Base-by-base conservation (phyloP, 2,329 filamentous ascomycete genomes). In the Cyphellophora attinorum region DNA sequence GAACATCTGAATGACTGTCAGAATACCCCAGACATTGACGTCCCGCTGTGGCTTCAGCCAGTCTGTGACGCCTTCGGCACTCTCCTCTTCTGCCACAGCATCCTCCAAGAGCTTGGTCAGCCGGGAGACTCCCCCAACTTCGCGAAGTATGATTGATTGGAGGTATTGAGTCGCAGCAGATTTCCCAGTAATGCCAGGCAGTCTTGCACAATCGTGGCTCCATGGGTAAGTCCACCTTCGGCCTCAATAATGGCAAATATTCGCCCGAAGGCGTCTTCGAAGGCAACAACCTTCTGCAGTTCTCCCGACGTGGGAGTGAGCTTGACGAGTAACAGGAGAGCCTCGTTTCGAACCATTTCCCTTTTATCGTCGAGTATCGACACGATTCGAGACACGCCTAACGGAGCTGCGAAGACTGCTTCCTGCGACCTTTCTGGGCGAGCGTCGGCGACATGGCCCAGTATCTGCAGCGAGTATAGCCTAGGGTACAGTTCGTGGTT, bases 271-370 rank as follows among this genome's bases (percentile, higher is more conserved):
- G 88, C 85, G 66, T 85, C 89, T 51, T 95, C 86, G 47, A 95
- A 96, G 0, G 86, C 91, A 15, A 96, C 88, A 2, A 96, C 71
- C 57, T 96, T 96, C 55, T 96, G 88, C 34, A 98, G 74, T 50
- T 96, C 88, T 27, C 79, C 65, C 6, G 89, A 94, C 0, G 79
- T 79, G 18, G 85, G 84, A 0, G 91, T 95, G 18, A 98, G 69
- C 38, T 86, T 83, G 19, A 84, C 93, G 31, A 98, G 72, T 11
- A 98, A 70, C n/a, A 81, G 70, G 17, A 98, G 71, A 4, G 79
- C 85, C 61, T 93, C 75, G 60, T 93, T 93, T 42, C 89, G 77
- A 31, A 96, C 72, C 11, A 85, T 85, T 48, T 98, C 91, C 47
- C 86, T 74, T 31, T 69, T 72, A 53, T 98, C 91, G 50, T 93